Percentiles rank a stretch among this genome's conserved stretches.
Conservation (phyloP, 2,329 filamentous ascomycete species). For the Anthostomella pinea region DNA sequence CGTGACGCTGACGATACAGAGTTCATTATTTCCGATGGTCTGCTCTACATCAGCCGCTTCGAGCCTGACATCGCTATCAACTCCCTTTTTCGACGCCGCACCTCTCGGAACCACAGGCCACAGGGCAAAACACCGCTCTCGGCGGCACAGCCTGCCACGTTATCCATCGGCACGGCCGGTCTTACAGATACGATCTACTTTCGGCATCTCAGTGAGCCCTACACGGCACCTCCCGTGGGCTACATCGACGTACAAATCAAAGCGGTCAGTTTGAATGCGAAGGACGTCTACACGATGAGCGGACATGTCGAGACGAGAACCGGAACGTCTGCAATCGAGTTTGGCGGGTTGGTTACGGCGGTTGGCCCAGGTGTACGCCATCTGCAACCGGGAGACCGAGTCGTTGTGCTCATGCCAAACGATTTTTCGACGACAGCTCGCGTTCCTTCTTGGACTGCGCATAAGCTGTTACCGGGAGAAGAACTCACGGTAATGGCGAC, state of each 20-base stretch:
- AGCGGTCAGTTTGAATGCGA: slow-evolving; percentile 22
- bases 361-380: not conserved
- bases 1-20: slow-evolving; percentile 5
- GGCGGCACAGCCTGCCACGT: slow-evolving; percentile 4
- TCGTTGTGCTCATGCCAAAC: slow-evolving; percentile 4
- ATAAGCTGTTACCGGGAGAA: slow-evolving; percentile 18
- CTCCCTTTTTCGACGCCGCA: slow-evolving; percentile 9
- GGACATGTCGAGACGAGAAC: slow-evolving; percentile 4
- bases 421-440: slow-evolving; percentile 17
- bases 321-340: slow-evolving; percentile 1
- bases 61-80: slow-evolving; percentile 13
- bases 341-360: slow-evolving; percentile 4
- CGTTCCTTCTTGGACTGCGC: slow-evolving; percentile 24
- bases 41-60: slow-evolving; percentile 15
- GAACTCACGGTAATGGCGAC: slow-evolving; percentile 14
- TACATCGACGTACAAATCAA: slow-evolving; percentile 6
- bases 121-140: slow-evolving; percentile 1
- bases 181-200: slow-evolving; percentile 18
- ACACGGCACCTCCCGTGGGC: not conserved
- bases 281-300: slow-evolving; percentile 20
- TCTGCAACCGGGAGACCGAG: slow-evolving; percentile 16
- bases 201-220: slow-evolving; percentile 7
- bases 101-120: not conserved
- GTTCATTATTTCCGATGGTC: slow-evolving; percentile 1
- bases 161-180: slow-evolving; percentile 5